Conservation (phyloP, 345 rosid species). For the Angophora floribunda region DNA sequence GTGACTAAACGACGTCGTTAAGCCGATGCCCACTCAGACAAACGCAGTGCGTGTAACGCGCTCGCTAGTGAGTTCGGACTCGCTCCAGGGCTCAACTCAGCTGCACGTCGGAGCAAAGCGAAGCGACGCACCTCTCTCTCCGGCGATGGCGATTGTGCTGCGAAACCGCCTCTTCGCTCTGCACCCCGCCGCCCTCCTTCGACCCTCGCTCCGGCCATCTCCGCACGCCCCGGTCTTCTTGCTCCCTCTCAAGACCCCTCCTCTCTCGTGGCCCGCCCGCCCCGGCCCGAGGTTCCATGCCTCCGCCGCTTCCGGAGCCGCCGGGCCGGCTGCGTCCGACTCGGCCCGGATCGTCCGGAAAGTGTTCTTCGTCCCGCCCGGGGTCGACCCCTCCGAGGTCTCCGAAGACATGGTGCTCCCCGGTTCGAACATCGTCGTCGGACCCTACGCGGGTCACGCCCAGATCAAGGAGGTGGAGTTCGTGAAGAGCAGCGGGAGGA, state of each 20-base stretch:
- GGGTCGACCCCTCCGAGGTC: slow-evolving; percentile 59
- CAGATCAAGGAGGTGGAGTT: slow-evolving; percentile 87
- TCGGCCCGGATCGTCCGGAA: slow-evolving; percentile 21
- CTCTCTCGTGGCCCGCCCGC: not conserved
- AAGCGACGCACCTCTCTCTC: not conserved
- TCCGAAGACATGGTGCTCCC: slow-evolving; percentile 68
- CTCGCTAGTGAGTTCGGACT: too few relatives aligned
- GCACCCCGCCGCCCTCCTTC: not conserved
- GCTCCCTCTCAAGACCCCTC: not conserved
- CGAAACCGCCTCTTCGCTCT: slow-evolving; percentile 6
- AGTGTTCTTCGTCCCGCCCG: slow-evolving; percentile 67
- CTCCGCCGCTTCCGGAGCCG: slow-evolving; percentile 14
- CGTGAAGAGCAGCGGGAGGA: slow-evolving; percentile 78
- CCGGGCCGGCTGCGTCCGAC: slow-evolving; percentile 24
- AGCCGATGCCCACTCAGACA: not conserved
- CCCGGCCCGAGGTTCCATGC: slow-evolving; percentile 4
- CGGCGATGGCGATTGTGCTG: not conserved
- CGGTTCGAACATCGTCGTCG: slow-evolving; percentile 80
- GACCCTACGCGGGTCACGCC: slow-evolving; percentile 85
- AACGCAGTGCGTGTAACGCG: not conserved
- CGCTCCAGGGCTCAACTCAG: not conserved
- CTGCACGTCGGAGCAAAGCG: not conserved
- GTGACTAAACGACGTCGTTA: not conserved
- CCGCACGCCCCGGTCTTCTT: not conserved
- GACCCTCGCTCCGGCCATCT: not conserved